Evolutionary conservation across 2,329 filamentous ascomycete species (phyloP).

Genomic region (Magnaporthiopsis rhizophila): DNA sequence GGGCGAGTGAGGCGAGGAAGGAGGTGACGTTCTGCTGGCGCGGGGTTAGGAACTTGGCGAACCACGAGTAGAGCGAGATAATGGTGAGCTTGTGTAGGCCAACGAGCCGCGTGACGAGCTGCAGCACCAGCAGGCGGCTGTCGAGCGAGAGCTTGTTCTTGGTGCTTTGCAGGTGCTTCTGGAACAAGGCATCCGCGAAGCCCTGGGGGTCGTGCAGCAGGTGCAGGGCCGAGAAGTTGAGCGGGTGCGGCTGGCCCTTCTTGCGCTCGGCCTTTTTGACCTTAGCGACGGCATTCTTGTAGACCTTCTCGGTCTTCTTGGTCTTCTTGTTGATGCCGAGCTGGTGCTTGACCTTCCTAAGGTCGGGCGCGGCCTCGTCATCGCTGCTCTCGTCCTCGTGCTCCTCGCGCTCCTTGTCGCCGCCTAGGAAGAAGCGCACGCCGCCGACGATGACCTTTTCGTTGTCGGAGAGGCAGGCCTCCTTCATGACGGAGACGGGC

Average conservation of each 20-base stretch:
- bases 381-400: slow-evolving; percentile 82
- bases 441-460: slow-evolving; percentile 86
- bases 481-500: slow-evolving; percentile 97
- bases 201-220: slow-evolving; percentile 90
- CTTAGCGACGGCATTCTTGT: slow-evolving; percentile 74
- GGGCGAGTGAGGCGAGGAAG: slow-evolving; percentile 85
- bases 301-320: slow-evolving; percentile 72
- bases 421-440: slow-evolving; percentile 89
- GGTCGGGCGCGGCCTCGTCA: slow-evolving; percentile 59
- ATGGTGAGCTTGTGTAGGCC: slow-evolving; percentile 89
- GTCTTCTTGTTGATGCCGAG: slow-evolving; percentile 93
- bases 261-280: slow-evolving; percentile 79
- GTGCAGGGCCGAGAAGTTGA: slow-evolving; percentile 96
- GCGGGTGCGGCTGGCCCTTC: slow-evolving; percentile 75
- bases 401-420: slow-evolving; percentile 92
- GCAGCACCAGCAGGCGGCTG: slow-evolving; percentile 80
- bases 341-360: slow-evolving; percentile 77
- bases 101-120: slow-evolving; percentile 83
- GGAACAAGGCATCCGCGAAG: slow-evolving; percentile 84
- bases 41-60: slow-evolving; percentile 84
- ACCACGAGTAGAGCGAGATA: slow-evolving; percentile 90
- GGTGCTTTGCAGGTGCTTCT: slow-evolving; percentile 80
- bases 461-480: slow-evolving; percentile 77
- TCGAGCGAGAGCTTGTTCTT: slow-evolving; percentile 82
- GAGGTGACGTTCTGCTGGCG: slow-evolving; percentile 86